Evolutionary conservation across 371 early-diverging fungal genomes (phyloP).

Genomic region (Synchytrium microbalum): DNA sequence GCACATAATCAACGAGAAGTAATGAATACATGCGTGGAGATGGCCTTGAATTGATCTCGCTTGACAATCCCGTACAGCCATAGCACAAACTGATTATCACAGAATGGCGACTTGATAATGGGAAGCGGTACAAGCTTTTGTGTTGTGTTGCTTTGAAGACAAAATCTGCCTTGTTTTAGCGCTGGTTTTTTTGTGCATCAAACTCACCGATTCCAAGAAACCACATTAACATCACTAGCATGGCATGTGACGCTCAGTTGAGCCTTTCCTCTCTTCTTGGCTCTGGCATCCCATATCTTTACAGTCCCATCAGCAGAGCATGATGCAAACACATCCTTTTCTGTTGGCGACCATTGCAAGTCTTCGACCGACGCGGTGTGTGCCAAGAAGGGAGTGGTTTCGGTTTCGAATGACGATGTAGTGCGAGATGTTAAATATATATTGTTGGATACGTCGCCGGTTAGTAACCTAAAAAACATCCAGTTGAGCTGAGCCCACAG

Average conservation of each 20-base stretch:
- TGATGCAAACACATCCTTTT: slow-evolving; percentile 85
- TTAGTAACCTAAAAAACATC: slow-evolving; percentile 60
- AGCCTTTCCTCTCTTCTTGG: slow-evolving; percentile 53
- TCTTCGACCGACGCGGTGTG: slow-evolving; percentile 89
- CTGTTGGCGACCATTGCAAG: slow-evolving; percentile 91
- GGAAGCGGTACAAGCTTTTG: too few species aligned
- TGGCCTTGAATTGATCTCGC: not conserved
- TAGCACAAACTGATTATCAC: slow-evolving; percentile 4
- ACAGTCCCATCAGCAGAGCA: slow-evolving; percentile 84
- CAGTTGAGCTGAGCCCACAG: slow-evolving; percentile 13
- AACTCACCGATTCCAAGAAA: slow-evolving; percentile 80
- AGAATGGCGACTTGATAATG: too few species aligned
- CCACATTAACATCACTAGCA: slow-evolving; percentile 88
- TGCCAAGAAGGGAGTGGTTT: slow-evolving; percentile 66
- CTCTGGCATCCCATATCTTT: slow-evolving; percentile 89
- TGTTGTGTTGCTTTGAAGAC: too few species aligned
- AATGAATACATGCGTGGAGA: not conserved
- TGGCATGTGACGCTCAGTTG: slow-evolving; percentile 78
- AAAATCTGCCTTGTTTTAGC: too few species aligned
- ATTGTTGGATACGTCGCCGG: slow-evolving; percentile 73
- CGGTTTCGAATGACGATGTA: slow-evolving; percentile 55
- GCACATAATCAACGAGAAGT: too few species aligned
- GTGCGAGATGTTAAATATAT: slow-evolving; percentile 73
- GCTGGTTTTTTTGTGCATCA: too few species aligned
- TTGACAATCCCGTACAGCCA: slow-evolving; percentile 1